A percentile compares a stretch with the other conserved stretches of the same genome.
These are phyloP conservation scores for Epichloe sylvatica DNA, from an alignment of 2,329 filamentous ascomycete genomes.

Conservation along the genomic window DNA sequence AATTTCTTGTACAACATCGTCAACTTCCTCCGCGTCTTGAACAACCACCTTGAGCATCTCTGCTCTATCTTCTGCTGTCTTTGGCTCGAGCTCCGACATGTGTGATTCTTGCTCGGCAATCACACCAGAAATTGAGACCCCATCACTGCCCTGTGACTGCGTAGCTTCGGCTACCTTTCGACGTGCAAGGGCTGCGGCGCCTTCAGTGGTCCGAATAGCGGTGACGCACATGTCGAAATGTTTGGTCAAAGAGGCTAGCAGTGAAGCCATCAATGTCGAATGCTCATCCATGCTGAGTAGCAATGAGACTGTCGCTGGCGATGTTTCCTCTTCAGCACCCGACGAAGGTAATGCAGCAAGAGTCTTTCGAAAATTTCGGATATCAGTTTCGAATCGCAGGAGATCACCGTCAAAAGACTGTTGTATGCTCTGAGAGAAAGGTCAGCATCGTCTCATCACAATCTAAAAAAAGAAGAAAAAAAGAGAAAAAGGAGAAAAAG, in stretches of 20 bases:
- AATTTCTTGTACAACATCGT: constrained; percentile 56
- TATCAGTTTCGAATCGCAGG: constrained; percentile 58
- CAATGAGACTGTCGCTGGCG: constrained; percentile 32
- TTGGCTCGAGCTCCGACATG: constrained; percentile 45
- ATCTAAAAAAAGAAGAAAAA: no score
- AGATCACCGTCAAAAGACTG: constrained; percentile 65
- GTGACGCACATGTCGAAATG: constrained; percentile 92
- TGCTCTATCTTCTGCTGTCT: constrained; percentile 59
- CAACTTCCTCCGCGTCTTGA: constrained; percentile 53
- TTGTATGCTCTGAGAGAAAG: constrained; percentile 38
- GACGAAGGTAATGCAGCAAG: constrained; percentile 29
- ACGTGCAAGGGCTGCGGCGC: constrained; percentile 54
- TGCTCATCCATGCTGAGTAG: constrained; percentile 55
- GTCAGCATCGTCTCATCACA: not conserved
- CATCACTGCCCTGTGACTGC: constrained; percentile 31
- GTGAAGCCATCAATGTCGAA: constrained; percentile 68
- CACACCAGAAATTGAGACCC: constrained; percentile 51
- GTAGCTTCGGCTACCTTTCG: constrained; percentile 52
- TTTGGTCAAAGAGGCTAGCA: constrained; percentile 64
- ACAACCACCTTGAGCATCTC: constrained; percentile 75
- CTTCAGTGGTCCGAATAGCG: constrained; percentile 80
- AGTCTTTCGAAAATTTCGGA: constrained; percentile 49
- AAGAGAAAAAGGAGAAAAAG: no score
- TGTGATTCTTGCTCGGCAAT: constrained; percentile 44
- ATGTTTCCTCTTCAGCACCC: constrained; percentile 19